Base-by-base conservation (phyloP, 2,329 filamentous ascomycete genomes). In the Xylariales sp. region DNA sequence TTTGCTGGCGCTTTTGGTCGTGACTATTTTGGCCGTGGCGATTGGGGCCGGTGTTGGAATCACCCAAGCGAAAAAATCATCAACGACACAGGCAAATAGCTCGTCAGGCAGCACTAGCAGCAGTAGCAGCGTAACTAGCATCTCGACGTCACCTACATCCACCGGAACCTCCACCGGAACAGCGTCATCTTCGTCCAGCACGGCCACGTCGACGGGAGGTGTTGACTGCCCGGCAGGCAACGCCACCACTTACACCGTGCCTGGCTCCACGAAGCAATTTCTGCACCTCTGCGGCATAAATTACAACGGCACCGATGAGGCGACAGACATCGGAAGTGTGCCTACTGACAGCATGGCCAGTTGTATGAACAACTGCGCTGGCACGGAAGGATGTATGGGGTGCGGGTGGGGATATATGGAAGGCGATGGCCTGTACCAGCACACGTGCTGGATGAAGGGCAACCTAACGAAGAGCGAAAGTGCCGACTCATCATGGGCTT, bases 231-330 rank as follows among this genome's bases (percentile, higher is more conserved):
- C 69, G 0, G 56, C 54, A 1, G 57, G 62, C 12, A 70, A 70
- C 48, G 63, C 65, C 37, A 71, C 68, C 2, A 47, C 58, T n/a
- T 72, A 66, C 46, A 37, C 52, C 17, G 65, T 68, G 1, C 60
- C 65, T 1, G 57, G 59, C 7, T 65, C 64, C 4, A 48, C 59
- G 6, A 65, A 62, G 43, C 50, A 41, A 7, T 74, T 73, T 54
- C 45, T 63, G 16, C 67, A 65, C 6, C 37, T 66, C 14, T 73
- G 69, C 49, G 69, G 66, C 20, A 48, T 70, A 38, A 69, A 74
- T 51, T 70, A 66, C 48, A 60, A 53, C 42, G 59, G 61, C n/a
- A 42, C 40, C 2, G 49, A 44, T 17, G 51, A 54, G 8, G 54
- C 54, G 3, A 42, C 46, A 6, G 54, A 57, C 19, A 34, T 59